A percentile compares a stretch with the other conserved stretches of the same genome.
Evolutionary conservation across 140 eudicot species (phyloP).

Genomic region (Ambrosia hybrid): DNA sequence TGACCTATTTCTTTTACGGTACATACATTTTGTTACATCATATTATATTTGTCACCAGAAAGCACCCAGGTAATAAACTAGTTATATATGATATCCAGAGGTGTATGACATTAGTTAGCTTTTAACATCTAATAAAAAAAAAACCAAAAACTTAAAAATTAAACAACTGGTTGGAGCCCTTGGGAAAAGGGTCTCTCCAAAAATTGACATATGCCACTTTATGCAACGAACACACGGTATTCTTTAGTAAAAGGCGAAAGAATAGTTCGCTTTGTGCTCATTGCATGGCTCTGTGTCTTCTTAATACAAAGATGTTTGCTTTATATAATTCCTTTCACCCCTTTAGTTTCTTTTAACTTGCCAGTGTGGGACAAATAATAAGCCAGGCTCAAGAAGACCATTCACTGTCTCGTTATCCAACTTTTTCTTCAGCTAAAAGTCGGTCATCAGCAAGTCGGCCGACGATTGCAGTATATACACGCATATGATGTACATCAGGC

Average conservation of each 20-base stretch:
- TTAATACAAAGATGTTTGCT: background rate
- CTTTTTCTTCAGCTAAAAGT: too few relatives aligned
- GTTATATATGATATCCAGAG: too few relatives aligned
- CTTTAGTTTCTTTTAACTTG: background rate
- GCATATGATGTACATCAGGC: too few relatives aligned
- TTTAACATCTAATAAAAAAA: too few relatives aligned
- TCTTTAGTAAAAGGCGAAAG: constrained; percentile 92
- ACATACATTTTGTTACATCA: too few relatives aligned
- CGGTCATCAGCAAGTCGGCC: too few relatives aligned
- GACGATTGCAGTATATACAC: too few relatives aligned
- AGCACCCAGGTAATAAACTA: too few relatives aligned
- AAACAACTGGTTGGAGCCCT: constrained; percentile 9
- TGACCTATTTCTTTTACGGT: too few relatives aligned
- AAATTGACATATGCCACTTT: background rate
- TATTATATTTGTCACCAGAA: too few relatives aligned
- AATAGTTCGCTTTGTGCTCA: constrained; percentile 73
- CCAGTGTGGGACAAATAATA: background rate
- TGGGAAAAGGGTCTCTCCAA: background rate
- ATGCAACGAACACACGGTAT: constrained; percentile 61
- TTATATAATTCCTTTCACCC: background rate
- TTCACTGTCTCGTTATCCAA: too few relatives aligned
- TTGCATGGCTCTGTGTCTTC: constrained; percentile 39
- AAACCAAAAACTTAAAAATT: background rate
- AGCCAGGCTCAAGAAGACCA: background rate
- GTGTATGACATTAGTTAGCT: too few relatives aligned